Conservation (phyloP, 2,329 filamentous ascomycete species). For the Exophiala xenobiotica region DNA sequence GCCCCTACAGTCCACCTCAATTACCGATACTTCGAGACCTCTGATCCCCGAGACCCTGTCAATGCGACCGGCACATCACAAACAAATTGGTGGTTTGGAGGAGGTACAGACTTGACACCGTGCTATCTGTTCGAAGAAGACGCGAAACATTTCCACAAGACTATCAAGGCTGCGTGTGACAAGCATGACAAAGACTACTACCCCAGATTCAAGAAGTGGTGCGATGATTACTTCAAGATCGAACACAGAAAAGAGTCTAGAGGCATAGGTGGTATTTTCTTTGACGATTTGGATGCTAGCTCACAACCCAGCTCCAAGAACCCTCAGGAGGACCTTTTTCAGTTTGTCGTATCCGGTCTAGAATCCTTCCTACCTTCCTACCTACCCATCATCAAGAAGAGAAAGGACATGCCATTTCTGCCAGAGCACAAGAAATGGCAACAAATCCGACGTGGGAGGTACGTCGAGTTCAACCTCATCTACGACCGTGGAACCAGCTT, state of each 20-base stretch:
- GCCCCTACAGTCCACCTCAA: constrained; percentile 97
- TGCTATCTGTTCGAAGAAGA: constrained; percentile 96
- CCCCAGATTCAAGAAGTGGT: constrained; percentile 95
- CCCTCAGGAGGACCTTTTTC: constrained; percentile 84
- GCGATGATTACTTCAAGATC: constrained; percentile 94
- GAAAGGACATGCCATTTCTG: constrained; percentile 90
- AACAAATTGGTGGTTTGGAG: constrained; percentile 96
- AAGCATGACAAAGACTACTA: constrained; percentile 91
- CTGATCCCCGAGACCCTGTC: constrained; percentile 73
- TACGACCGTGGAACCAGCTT: constrained; percentile 95
- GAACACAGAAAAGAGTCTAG: constrained; percentile 85
- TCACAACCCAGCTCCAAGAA: constrained; percentile 59
- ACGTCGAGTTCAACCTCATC: constrained; percentile 98
- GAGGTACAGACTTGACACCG: constrained; percentile 90
- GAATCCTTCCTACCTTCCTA: constrained; percentile 88
- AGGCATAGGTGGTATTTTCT: constrained; percentile 95
- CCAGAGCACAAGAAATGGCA: constrained; percentile 93
- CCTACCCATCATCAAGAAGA: constrained; percentile 78
- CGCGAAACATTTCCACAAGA: constrained; percentile 92
- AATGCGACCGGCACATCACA: constrained; percentile 46
- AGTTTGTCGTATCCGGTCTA: constrained; percentile 82
- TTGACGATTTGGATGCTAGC: constrained; percentile 82
- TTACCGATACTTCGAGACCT: constrained; percentile 98
- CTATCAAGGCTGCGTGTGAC: constrained; percentile 89
- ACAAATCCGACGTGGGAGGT: constrained; percentile 87